Percentiles rank a stretch among this genome's conserved stretches.
These are phyloP conservation scores for Grammothele lineata DNA, from an alignment of 768 basidiomycete genomes.

Conservation along the genomic window DNA sequence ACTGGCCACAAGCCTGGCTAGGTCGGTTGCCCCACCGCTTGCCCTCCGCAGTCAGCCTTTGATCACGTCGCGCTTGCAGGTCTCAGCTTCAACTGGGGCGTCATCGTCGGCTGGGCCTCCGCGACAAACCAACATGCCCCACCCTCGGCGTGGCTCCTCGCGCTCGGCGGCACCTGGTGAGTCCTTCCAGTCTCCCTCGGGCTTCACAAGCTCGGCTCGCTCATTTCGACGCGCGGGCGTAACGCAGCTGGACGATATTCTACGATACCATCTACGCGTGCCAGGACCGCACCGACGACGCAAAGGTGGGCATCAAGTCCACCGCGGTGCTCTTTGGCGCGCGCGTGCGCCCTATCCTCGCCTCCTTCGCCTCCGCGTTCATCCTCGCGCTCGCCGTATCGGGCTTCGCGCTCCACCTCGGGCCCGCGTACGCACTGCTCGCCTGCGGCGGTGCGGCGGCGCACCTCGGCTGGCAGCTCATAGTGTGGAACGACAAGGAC, in stretches of 20 bases:
- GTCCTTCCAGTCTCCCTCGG: conserved; percentile 23
- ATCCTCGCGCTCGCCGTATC: conserved; percentile 45
- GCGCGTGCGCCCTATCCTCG: conserved; percentile 53
- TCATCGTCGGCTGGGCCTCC: conserved; percentile 45
- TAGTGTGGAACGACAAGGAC: conserved; percentile 37
- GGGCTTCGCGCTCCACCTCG: conserved; percentile 51
- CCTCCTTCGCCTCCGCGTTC: conserved; percentile 48
- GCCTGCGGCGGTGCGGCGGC: conserved; percentile 41
- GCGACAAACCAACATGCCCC: conserved; percentile 30
- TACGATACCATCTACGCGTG: conserved; percentile 75
- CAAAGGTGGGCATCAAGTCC: conserved; percentile 68
- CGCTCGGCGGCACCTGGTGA: conserved; percentile 18
- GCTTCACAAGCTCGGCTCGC: conserved; percentile 17
- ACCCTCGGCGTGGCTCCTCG: conserved; percentile 13
- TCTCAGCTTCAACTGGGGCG: conserved; percentile 52
- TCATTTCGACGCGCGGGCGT: conserved; percentile 1
- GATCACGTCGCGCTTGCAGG: conserved; percentile 6
- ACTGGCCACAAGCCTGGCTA: conserved; percentile 63
- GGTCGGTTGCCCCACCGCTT: conserved; percentile 23
- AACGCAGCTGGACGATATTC: conserved; percentile 38
- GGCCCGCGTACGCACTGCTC: conserved; percentile 41
- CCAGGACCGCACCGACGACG: conserved; percentile 73
- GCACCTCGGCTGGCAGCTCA: conserved; percentile 46
- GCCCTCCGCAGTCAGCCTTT: background rate
- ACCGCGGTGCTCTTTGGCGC: conserved; percentile 70